A percentile compares a stretch with the other conserved stretches of the same genome.
These are phyloP conservation scores for Micractinium sp. DNA, from an alignment of 139 green algal species.

Conservation along the genomic window DNA sequence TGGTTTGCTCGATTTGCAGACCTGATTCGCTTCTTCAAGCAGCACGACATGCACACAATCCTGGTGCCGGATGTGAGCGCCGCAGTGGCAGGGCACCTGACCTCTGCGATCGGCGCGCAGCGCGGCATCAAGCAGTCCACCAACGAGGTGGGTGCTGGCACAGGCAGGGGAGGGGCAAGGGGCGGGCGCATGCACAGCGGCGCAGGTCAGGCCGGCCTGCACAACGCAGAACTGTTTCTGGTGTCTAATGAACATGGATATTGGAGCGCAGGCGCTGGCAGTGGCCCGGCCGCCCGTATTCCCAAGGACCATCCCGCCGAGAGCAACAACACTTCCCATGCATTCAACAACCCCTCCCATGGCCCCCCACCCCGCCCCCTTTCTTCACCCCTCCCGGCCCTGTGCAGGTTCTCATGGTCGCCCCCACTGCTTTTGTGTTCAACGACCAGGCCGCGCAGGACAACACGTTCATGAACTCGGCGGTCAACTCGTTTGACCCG, in stretches of 20 bases:
- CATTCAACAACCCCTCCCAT: no score
- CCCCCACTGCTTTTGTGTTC: slow-evolving; percentile 94
- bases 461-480: slow-evolving; percentile 90
- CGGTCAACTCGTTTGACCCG: slow-evolving; percentile 32
- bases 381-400: no score
- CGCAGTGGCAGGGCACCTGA: background rate
- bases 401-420: slow-evolving; percentile 90
- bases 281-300: background rate
- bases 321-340: background rate
- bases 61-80: slow-evolving; percentile 44
- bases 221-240: no score
- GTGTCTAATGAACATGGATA: no score
- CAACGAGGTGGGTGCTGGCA: slow-evolving; percentile 59
- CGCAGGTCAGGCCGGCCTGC: no score
- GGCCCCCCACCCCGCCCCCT: background rate
- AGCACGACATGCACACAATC: slow-evolving; percentile 44
- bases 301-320: background rate
- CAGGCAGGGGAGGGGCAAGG: no score
- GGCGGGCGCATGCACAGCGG: no score
- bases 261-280: background rate
- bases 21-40: slow-evolving; percentile 18
- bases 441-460: slow-evolving; percentile 93
- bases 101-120: background rate
- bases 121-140: slow-evolving; percentile 65
- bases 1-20: background rate